Evolutionary conservation across 176 grass and related monocot species (phyloP), one percentile per base, ranked within the genome.

Genomic region (Cenchrus fungigraminus): DNA sequence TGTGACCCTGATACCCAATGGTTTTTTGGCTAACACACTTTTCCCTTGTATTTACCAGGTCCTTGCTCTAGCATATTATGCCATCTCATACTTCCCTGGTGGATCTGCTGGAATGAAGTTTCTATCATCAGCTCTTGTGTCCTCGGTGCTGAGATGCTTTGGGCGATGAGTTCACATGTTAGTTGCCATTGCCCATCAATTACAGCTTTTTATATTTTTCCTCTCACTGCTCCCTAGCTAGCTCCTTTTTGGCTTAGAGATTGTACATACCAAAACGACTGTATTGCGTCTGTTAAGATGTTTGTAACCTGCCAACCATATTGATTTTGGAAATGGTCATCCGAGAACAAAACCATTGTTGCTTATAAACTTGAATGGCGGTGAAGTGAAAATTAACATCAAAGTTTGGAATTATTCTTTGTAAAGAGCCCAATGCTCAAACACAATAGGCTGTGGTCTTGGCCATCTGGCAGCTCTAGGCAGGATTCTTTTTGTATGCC

Each of bases 41-140:
- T 83, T 71, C 57, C 66, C 57, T 85, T 76, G 6, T 88, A 6
- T 67, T 78, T 68, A 60, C 15, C 88, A 98, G 97, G 92, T 96
- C 82, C 70, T 98, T 79, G 90, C 93, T 12, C 93, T 99, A 28
- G 88, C 86, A 69, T 99, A 99, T 83, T 99, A 99, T 88, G 97
- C 93, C n/a, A 92, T 99, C 46, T 99, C 93, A 29, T 99, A 99
- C 74, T 99, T 96, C 74, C 97, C 97, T 58, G 97, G 97, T 86
- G 97, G 97, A 82, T 95, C 97, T 82, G 86, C 97, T 76, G 97
- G 97, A 84, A 74, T 96, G 84, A 95, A 96, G 79, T 99, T 99
- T 80, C 82, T 99, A 46, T 92, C 91, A 46, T 95, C 97, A 4
- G 80, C 90, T 52, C 20, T 99, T 58, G 57, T 94, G 70, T 89